Base-by-base conservation (phyloP, 495 filamentous ascomycete species). In the Podospora australis region DNA sequence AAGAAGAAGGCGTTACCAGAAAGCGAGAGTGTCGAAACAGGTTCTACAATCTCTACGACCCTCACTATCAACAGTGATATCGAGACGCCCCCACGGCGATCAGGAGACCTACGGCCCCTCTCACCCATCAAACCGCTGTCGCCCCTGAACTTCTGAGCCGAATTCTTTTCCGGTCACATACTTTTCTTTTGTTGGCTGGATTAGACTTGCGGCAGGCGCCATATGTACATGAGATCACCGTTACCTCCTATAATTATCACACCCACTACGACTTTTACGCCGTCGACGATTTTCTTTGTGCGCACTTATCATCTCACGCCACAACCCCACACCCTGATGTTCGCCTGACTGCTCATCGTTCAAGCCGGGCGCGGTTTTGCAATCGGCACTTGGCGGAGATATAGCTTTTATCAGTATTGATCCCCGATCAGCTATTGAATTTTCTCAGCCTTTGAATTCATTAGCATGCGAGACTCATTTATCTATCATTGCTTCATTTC, bases 101-200 rank as follows among this genome's bases (percentile, higher is more conserved):
- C 63, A 1, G 60, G 65, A 35, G 70, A 73, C 28, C 16, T 78
- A 39, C 65, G 72, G 21, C 74, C 73, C 5, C 70, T 90, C n/a
- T 86, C 82, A 28, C 85, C 85, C 5, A 78, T 83, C 50, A 75
- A 78, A 56, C 86, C 86, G 22, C 69, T 89, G 36, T 88, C 83
- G 13, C 86, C 86, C 20, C 75, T 89, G 58, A 80, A 73, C 23
- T 72, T 80, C 42, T 76, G 48, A 52, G 16, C 6, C 4, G 9
- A n/a, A n/a, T n/a, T n/a, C n/a, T n/a, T n/a, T n/a, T n/a, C n/a
- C n/a, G n/a, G n/a, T n/a, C n/a, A n/a, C n/a, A n/a, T n/a, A n/a
- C n/a, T n/a, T n/a, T n/a, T n/a, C n/a, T n/a, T 17, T 36, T 16
- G 32, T 16, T 36, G 19, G 28, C 13, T 14, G 17, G 5, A 40